Percentiles rank a stretch among this genome's conserved stretches.
Evolutionary conservation across 1,284 basidiomycete genomes (phyloP).

Genomic region (Dichomitus squalens): DNA sequence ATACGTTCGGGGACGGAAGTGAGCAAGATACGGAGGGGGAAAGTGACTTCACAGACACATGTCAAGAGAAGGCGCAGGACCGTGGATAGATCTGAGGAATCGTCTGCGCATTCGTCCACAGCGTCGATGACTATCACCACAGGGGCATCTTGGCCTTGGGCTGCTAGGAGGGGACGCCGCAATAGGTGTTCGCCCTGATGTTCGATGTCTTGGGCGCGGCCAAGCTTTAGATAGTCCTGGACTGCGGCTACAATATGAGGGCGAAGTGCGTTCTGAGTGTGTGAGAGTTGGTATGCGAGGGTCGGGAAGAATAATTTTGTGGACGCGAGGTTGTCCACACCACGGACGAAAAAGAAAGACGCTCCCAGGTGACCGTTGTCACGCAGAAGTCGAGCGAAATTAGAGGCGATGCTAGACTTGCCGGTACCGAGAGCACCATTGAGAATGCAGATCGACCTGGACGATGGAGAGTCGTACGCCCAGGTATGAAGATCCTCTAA

Average conservation of each 20-base stretch:
- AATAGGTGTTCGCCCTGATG: constrained; percentile 2
- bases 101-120: constrained; percentile 15
- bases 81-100: not conserved
- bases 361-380: constrained; percentile 12
- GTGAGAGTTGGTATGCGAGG: constrained; percentile 18
- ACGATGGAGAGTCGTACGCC: not conserved
- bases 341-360: constrained; percentile 19
- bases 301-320: constrained; percentile 12
- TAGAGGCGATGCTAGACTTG: constrained; percentile 22
- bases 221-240: constrained; percentile 2
- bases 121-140: constrained; percentile 18
- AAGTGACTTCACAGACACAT: not conserved
- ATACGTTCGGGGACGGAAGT: constrained; percentile 17
- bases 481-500: constrained; percentile 11
- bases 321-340: not conserved
- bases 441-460: constrained; percentile 8
- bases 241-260: constrained; percentile 4
- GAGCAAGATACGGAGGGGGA: constrained; percentile 19
- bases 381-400: constrained; percentile 13
- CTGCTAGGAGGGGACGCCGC: constrained; percentile 1
- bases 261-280: not conserved
- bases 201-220: constrained; percentile 1
- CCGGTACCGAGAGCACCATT: constrained; percentile 15
- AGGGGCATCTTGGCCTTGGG: not conserved
- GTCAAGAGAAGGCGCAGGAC: constrained; percentile 10